phyloP scores from a whole-genome alignment of 2,329 filamentous ascomycete genomes.

The Sporothrix globosa region DNA sequence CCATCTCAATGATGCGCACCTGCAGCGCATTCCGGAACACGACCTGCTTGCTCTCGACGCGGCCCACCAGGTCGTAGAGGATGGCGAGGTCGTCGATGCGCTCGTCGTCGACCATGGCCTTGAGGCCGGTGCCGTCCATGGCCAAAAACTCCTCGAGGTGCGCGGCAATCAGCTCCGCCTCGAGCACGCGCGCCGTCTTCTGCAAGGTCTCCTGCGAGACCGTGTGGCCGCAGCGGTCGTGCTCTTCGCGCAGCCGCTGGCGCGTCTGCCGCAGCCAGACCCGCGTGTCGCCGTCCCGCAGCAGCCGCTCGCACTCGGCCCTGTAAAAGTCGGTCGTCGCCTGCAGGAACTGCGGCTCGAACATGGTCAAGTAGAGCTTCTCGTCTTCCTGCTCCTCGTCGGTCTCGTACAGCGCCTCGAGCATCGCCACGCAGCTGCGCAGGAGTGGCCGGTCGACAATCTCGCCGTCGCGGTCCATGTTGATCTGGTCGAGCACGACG shows the following conservation, averaged over 20 bases:
- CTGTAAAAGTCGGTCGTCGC: constrained; percentile 75
- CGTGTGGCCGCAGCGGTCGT: constrained; percentile 79
- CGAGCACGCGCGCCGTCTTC: constrained; percentile 76
- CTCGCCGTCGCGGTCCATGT: constrained; percentile 89
- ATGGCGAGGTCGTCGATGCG: constrained; percentile 75
- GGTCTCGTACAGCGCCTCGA: constrained; percentile 83
- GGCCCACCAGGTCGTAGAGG: constrained; percentile 75
- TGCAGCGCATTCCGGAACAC: constrained; percentile 73
- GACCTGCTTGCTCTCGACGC: constrained; percentile 74
- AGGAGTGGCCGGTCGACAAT: constrained; percentile 82
- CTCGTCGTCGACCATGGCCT: constrained; percentile 90
- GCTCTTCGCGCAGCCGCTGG: constrained; percentile 76
- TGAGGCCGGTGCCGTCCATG: constrained; percentile 81
- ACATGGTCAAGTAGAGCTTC: constrained; percentile 80
- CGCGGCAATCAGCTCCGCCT: constrained; percentile 74
- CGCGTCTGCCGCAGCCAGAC: constrained; percentile 79
- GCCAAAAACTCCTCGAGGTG: constrained; percentile 81
- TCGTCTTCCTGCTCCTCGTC: constrained; percentile 75
- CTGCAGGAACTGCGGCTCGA: constrained; percentile 76
- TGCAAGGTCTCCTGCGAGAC: constrained; percentile 71
- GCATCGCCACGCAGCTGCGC: constrained; percentile 83
- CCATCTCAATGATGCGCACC: constrained; percentile 75
- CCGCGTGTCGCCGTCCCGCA: constrained; percentile 78
- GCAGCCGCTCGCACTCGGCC: constrained; percentile 71
- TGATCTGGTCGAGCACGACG: constrained; percentile 86